phyloP scores from a whole-genome alignment of 192 early-diverging fungal genomes.

The Umbelopsis sp. region DNA sequence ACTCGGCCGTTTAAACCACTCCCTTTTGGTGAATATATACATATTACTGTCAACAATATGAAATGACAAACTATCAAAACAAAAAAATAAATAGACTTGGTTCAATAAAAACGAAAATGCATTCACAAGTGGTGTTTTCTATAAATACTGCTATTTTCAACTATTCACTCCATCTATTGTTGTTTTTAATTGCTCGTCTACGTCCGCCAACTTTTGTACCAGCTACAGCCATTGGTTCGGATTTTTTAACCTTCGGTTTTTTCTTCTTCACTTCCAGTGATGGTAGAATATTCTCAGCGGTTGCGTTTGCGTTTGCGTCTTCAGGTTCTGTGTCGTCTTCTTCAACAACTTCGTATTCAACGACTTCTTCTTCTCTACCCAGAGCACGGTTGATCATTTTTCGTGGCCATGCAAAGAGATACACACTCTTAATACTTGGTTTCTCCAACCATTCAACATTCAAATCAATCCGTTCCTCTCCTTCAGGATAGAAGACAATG shows the following conservation, averaged over 20 bases:
- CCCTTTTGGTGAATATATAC: neutral
- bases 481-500: conserved; percentile 34
- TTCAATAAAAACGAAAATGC: conserved; percentile 8
- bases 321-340: conserved; percentile 14
- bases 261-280: conserved; percentile 11
- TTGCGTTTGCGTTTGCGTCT: neutral
- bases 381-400: conserved; percentile 4
- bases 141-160: neutral
- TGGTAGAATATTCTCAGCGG: neutral
- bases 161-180: neutral
- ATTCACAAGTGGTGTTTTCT: neutral
- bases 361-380: conserved; percentile 19
- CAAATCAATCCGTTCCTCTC: conserved; percentile 28
- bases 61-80: neutral
- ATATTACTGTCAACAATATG: neutral
- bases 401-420: conserved; percentile 28
- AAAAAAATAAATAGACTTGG: conserved; percentile 9
- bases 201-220: conserved; percentile 33
- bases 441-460: conserved; percentile 30
- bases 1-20: conserved; percentile 30
- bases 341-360: neutral
- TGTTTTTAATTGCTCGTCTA: conserved; percentile 30
- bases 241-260: conserved; percentile 3
- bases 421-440: conserved; percentile 16
- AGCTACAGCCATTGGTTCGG: conserved; percentile 18